Evolutionary conservation across 306 rosid species (phyloP).

Genomic region (Medicago lupulina): DNA sequence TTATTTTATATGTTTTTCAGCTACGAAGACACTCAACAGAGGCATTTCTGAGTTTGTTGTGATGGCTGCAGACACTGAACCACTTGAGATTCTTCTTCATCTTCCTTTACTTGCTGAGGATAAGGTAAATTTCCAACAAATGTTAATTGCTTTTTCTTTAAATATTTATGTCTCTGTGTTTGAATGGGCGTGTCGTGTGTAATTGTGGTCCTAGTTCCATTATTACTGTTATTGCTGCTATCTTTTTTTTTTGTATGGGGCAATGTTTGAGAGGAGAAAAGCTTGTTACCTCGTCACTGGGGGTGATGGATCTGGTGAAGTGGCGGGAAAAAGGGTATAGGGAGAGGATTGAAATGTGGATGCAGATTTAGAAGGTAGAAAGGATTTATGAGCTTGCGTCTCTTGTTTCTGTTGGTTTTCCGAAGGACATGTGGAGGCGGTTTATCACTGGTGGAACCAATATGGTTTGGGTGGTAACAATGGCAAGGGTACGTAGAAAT

Average conservation of each 20-base stretch:
- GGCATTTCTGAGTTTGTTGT: slow-evolving; percentile 93
- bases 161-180: no score
- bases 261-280: slow-evolving; percentile 49
- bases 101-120: slow-evolving; percentile 94
- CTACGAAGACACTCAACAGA: slow-evolving; percentile 92
- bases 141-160: not conserved
- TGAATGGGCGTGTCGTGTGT: no score
- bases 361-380: slow-evolving; percentile 70
- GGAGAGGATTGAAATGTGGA: slow-evolving; percentile 66
- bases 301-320: slow-evolving; percentile 71
- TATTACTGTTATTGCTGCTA: not conserved
- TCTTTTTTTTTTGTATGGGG: slow-evolving; percentile 13
- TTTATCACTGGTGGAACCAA: slow-evolving; percentile 84
- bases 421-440: slow-evolving; percentile 75
- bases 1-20: slow-evolving; percentile 40
- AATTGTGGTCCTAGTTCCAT: not conserved
- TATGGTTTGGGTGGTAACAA: slow-evolving; percentile 85
- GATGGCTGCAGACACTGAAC: slow-evolving; percentile 91
- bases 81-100: slow-evolving; percentile 92
- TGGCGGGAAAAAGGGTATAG: slow-evolving; percentile 65
- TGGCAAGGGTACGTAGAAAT: slow-evolving; percentile 67
- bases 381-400: slow-evolving; percentile 84
- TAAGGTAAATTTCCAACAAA: slow-evolving; percentile 53
- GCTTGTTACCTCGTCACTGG: slow-evolving; percentile 80
- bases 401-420: slow-evolving; percentile 63